Conservation (phyloP, 2,329 filamentous ascomycete genomes). For the Exophiala sp. region DNA sequence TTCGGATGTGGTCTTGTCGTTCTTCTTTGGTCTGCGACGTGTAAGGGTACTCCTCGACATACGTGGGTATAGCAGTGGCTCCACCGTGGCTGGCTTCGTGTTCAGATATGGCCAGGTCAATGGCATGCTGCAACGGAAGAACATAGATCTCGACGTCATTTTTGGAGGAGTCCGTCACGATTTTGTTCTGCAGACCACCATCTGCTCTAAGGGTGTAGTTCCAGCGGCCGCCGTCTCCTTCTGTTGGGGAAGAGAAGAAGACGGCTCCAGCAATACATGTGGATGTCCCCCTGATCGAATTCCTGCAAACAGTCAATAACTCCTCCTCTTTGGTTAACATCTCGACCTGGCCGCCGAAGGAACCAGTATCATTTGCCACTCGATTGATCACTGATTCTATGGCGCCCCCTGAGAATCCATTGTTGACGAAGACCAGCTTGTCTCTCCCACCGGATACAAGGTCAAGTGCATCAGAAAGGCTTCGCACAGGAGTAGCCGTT, state of each 20-base stretch:
- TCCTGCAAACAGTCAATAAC: slow-evolving; percentile 58
- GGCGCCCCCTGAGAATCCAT: slow-evolving; percentile 60
- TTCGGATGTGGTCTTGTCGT: slow-evolving; percentile 59
- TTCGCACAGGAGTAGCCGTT: slow-evolving; percentile 53
- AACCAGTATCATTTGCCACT: slow-evolving; percentile 54
- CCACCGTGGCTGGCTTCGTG: slow-evolving; percentile 44
- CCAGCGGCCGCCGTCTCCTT: slow-evolving; percentile 64
- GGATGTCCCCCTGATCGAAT: slow-evolving; percentile 60
- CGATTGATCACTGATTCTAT: slow-evolving; percentile 65
- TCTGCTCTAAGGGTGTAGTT: slow-evolving; percentile 82
- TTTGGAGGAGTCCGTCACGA: slow-evolving; percentile 57
- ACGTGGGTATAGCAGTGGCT: slow-evolving; percentile 38
- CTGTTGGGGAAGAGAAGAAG: slow-evolving; percentile 67
- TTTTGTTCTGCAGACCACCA: slow-evolving; percentile 58
- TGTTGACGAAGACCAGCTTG: slow-evolving; percentile 73
- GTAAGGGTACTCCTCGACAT: slow-evolving; percentile 62
- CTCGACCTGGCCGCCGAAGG: slow-evolving; percentile 51
- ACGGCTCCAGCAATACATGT: slow-evolving; percentile 67
- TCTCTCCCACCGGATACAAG: slow-evolving; percentile 55
- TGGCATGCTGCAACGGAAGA: slow-evolving; percentile 70
- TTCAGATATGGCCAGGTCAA: slow-evolving; percentile 62
- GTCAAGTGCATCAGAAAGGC: slow-evolving; percentile 58
- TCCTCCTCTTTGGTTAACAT: slow-evolving; percentile 52
- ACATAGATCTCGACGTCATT: slow-evolving; percentile 75
- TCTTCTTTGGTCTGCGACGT: slow-evolving; percentile 65